Percentiles rank a stretch among this genome's conserved stretches.
Evolutionary conservation across 805 yeast genomes (phyloP).

Genomic region (Suhomyces sp.): DNA sequence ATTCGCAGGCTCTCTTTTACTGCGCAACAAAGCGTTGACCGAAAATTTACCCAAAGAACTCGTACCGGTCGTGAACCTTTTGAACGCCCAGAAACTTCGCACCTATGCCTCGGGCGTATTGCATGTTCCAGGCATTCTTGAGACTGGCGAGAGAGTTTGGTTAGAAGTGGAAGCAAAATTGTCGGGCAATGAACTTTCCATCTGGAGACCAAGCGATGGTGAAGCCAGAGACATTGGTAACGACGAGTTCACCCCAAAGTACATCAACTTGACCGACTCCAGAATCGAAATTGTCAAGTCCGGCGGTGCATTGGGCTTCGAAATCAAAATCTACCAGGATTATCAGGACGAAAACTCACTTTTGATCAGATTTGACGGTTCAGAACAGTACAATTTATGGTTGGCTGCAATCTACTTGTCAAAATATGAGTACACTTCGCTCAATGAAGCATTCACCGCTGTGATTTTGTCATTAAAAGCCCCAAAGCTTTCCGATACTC

Average conservation of each 20-base stretch:
- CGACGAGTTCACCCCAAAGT: slow-evolving; percentile 46
- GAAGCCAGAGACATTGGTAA: slow-evolving; percentile 26
- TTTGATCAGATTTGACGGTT: slow-evolving; percentile 20
- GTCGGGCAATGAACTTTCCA: slow-evolving; percentile 54
- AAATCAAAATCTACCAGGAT: slow-evolving; percentile 27
- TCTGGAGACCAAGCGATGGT: slow-evolving; percentile 39
- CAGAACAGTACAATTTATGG: slow-evolving; percentile 32
- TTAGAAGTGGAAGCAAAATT: slow-evolving; percentile 35
- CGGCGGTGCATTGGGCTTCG: slow-evolving; percentile 10
- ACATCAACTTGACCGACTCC: slow-evolving; percentile 50
- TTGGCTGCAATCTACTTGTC: slow-evolving; percentile 50
- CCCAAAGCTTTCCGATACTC: slow-evolving; percentile 52
- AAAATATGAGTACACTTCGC: slow-evolving; percentile 53
- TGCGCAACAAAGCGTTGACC: slow-evolving; percentile 17
- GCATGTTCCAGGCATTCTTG: slow-evolving; percentile 25
- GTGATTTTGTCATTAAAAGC: slow-evolving; percentile 60
- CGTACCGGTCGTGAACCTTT: slow-evolving; percentile 66
- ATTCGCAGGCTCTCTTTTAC: slow-evolving; percentile 8
- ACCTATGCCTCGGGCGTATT: slow-evolving; percentile 55
- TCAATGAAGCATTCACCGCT: slow-evolving; percentile 65
- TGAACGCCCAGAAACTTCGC: slow-evolving; percentile 67
- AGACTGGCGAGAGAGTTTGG: slow-evolving; percentile 27
- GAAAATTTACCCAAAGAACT: slow-evolving; percentile 57
- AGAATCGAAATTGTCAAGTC: slow-evolving; percentile 15
- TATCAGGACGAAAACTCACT: slow-evolving; percentile 23